These are phyloP conservation scores for Takashimella koratensis DNA, from an alignment of 1,284 basidiomycete genomes.

Conservation along the genomic window DNA sequence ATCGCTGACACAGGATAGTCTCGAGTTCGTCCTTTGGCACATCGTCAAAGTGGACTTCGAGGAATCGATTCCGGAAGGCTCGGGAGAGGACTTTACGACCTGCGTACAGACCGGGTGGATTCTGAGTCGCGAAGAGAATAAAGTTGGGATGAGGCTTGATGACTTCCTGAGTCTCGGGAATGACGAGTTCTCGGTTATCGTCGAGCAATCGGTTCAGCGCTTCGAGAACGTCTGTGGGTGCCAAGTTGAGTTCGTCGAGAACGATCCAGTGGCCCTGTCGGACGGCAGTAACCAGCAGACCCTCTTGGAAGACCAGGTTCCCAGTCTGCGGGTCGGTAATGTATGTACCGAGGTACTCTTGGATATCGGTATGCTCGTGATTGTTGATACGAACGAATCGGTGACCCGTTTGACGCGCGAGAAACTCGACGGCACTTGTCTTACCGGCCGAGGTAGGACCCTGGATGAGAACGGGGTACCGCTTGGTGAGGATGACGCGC, in stretches of 20 bases:
- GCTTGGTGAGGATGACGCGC: slow-evolving; percentile 80
- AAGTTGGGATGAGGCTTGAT: slow-evolving; percentile 92
- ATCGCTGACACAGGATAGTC: slow-evolving; percentile 83
- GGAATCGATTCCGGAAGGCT: slow-evolving; percentile 96
- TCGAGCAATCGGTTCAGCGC: slow-evolving; percentile 94
- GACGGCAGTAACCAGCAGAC: slow-evolving; percentile 86
- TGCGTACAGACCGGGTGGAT: slow-evolving; percentile 95
- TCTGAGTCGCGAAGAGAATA: slow-evolving; percentile 98
- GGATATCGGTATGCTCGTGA: slow-evolving; percentile 98
- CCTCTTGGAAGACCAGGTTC: slow-evolving; percentile 91
- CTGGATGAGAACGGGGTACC: slow-evolving; percentile 94
- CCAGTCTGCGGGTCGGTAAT: slow-evolving; percentile 88
- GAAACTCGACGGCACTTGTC: slow-evolving; percentile 94
- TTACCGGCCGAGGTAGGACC: slow-evolving; percentile 98
- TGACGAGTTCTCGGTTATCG: slow-evolving; percentile 93
- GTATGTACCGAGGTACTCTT: slow-evolving; percentile 97
- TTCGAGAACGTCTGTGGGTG: slow-evolving; percentile 96
- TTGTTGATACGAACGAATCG: slow-evolving; percentile 98
- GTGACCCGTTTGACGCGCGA: slow-evolving; percentile 90
- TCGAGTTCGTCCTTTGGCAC: slow-evolving; percentile 92
- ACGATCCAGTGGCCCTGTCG: slow-evolving; percentile 97
- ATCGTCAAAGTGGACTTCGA: slow-evolving; percentile 97
- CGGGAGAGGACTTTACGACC: slow-evolving; percentile 93
- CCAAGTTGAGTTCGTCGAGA: slow-evolving; percentile 94
- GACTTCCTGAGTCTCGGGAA: slow-evolving; percentile 95